Percentiles rank a stretch among this genome's conserved stretches.
Evolutionary conservation across 2,329 filamentous ascomycete species (phyloP).

Genomic region (Fusarium papillatum): DNA sequence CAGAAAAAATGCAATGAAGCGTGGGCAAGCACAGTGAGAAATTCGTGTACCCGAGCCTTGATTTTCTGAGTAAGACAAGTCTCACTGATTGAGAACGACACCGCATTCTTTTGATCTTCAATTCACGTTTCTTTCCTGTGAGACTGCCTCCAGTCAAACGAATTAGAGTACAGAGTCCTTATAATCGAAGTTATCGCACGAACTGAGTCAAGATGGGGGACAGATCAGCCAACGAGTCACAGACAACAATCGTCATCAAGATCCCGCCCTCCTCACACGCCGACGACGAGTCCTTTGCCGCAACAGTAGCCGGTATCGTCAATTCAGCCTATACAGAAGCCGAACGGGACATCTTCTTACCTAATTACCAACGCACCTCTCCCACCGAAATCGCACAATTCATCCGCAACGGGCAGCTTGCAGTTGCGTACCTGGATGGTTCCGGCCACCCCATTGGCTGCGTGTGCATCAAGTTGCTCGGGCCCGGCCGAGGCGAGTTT

Average conservation of each 20-base stretch:
- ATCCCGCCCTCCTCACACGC: constrained; percentile 35
- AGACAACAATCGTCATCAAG: constrained; percentile 24
- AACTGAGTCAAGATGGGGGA: neutral
- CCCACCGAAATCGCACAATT: constrained; percentile 35
- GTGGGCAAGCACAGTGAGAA: neutral
- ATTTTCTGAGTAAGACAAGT: constrained; percentile 1
- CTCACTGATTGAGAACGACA: neutral
- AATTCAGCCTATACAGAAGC: constrained; percentile 44
- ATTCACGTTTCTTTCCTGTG: neutral
- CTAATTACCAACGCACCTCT: constrained; percentile 44
- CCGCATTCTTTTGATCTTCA: neutral
- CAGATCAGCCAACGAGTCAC: neutral
- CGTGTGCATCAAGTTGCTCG: constrained; percentile 40
- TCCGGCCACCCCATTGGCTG: constrained; percentile 41
- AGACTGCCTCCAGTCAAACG: neutral
- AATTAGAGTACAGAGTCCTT: neutral
- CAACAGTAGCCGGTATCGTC: constrained; percentile 38
- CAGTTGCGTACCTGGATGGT: constrained; percentile 33
- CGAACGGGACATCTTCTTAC: constrained; percentile 43
- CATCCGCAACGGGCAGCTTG: constrained; percentile 40
- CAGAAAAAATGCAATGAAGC: neutral
- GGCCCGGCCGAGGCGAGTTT: constrained; percentile 40
- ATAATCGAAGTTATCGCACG: neutral
- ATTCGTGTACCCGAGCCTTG: neutral
- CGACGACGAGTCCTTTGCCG: constrained; percentile 28